phyloP scores from a whole-genome alignment of 352 stramenopile genomes.

The Blastocystis sp. region DNA sequence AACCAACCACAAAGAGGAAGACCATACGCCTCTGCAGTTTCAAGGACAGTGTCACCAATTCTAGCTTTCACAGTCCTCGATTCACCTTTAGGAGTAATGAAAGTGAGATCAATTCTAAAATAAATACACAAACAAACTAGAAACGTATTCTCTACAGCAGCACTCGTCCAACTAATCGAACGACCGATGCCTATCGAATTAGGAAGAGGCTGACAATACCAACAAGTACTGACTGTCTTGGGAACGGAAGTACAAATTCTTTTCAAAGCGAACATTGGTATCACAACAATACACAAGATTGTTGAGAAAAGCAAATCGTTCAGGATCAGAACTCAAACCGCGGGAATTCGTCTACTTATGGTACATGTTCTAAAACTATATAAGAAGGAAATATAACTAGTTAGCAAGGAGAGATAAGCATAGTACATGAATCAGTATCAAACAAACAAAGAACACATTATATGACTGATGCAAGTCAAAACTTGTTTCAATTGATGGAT shows the following conservation, averaged over 20 bases:
- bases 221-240: neutral
- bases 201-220: neutral
- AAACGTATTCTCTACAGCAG: conserved; percentile 21
- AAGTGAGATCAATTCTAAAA: conserved; percentile 52
- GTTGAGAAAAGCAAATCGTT: neutral
- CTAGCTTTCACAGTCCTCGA: conserved; percentile 46
- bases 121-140: neutral
- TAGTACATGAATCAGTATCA: neutral
- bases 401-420: neutral
- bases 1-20: conserved; percentile 31
- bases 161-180: conserved; percentile 36
- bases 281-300: neutral
- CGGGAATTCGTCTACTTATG: neutral
- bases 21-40: conserved; percentile 35
- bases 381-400: neutral
- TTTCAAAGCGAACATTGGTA: conserved; percentile 45
- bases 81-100: conserved; percentile 51
- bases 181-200: conserved; percentile 5
- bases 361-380: no score
- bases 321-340: neutral
- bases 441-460: neutral
- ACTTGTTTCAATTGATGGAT: no score
- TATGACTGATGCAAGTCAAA: no score
- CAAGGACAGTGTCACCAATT: conserved; percentile 50
- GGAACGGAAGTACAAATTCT: neutral